A percentile compares a stretch with the other conserved stretches of the same genome.
phyloP scores from a whole-genome alignment of 2,329 filamentous ascomycete genomes.

The Emergomyces pasteurianus region DNA sequence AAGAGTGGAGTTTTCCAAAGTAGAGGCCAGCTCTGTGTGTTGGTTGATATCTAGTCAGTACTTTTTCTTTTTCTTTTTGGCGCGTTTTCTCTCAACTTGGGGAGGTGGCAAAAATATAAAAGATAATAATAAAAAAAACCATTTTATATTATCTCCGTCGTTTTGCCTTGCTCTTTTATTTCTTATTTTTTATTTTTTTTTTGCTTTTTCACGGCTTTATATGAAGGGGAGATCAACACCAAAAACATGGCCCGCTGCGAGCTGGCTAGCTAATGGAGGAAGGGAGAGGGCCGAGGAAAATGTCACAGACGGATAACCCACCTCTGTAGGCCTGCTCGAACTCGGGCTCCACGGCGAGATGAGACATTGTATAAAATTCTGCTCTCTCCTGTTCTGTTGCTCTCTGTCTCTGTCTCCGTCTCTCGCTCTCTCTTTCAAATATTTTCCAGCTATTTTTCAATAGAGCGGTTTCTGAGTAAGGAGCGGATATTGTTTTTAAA shows the following conservation, averaged over 20 bases:
- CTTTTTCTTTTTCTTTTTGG: not conserved
- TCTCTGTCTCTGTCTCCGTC: too few relatives aligned
- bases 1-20: slow-evolving; percentile 84
- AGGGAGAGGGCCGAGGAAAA: slow-evolving; percentile 4
- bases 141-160: not conserved
- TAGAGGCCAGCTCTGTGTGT: slow-evolving; percentile 78
- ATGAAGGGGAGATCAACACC: too few relatives aligned
- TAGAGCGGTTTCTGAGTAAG: too few relatives aligned
- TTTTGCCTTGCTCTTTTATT: slow-evolving; percentile 10
- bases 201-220: too few relatives aligned
- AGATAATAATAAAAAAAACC: too few relatives aligned
- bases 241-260: not conserved
- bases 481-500: not conserved
- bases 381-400: too few relatives aligned
- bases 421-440: too few relatives aligned
- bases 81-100: too few relatives aligned
- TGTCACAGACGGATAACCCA: too few relatives aligned
- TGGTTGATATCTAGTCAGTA: too few relatives aligned
- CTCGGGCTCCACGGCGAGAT: slow-evolving; percentile 81
- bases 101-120: not conserved
- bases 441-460: slow-evolving; percentile 3
- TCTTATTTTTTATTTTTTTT: too few relatives aligned
- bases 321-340: slow-evolving; percentile 98
- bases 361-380: too few relatives aligned
- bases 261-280: slow-evolving; percentile 2